Evolutionary conservation across 768 basidiomycete species (phyloP), one percentile per base, ranked within the genome.

Genomic region (Naganishia kalamii): DNA sequence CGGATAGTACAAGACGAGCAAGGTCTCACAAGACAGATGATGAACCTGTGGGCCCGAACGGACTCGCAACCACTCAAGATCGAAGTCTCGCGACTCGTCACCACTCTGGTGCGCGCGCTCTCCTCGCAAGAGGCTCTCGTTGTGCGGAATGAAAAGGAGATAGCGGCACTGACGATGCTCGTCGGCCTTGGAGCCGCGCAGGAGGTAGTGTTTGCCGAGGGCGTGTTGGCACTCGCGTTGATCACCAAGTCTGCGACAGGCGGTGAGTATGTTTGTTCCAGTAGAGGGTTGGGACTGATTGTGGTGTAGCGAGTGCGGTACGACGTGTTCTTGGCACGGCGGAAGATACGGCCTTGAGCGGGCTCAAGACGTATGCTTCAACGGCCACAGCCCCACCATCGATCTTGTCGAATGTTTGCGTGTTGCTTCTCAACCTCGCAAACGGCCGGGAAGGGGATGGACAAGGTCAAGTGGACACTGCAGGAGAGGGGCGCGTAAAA

Each of bases 201-300:
- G 23, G 54, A 57, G 37, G 37, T 40, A 2, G 23, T 57, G 13
- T 23, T 57, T n/a, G 54, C 54, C 12, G 54, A 57, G 19, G 54
- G 35, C 21, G 37, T 57, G 6, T 40, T 57, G 35, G 54, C 54
- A 8, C 23, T 57, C 33, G 54, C 54, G 33, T 40, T 57, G 54
- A 23, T 57, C 6, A 35, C 54, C 13, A 57, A 57, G 37, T 25
- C 21, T 8, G 32, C 19, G 13, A 2, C n/a, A 25, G 32, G 32
- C 3, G 54, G 54, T 40, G 13, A 57, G 54, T 57, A 11, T 29
- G 11, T 4, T 15, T 7, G 27, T 13, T 27, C 29, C 19, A 27
- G 37, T 44, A n/a, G 21, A 3, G 15, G n/a, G 32, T 23, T 57
- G n/a, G 40, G 11, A 2, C 19, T 4, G 3, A 15, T 5, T 8